Base-by-base conservation (phyloP, 2,329 filamentous ascomycete species). In the Metarhizium anisopliae region DNA sequence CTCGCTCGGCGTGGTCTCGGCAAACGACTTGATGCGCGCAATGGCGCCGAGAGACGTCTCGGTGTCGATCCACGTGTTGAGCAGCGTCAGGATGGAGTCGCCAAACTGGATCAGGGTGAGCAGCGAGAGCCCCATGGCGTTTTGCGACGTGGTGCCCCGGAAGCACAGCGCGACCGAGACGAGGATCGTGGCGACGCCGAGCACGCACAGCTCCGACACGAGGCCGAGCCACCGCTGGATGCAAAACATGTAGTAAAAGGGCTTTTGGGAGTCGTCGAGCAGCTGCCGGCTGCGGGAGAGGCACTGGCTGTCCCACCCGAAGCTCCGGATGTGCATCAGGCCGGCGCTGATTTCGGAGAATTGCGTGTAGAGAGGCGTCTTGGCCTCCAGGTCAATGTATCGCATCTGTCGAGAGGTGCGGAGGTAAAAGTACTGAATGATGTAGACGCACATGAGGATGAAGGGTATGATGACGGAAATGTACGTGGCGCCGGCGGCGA, bases 151-250 rank as follows among this genome's bases (percentile, higher is more conserved):
- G 11, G 78, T 71, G 29, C 49, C 40, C n/a, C n/a, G 25, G 25
- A 11, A n/a, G 29, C 42, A 47, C 4, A 55, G 20, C 2, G 77
- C 73, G 2, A 78, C 62, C 25, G 54, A 64, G 13, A 81, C 73
- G 4, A 81, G 62, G 2, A 78, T 59, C 1, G 75, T 69, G 1
- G 75, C 76, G 29, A 81, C 68, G 1, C 63, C 72, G 0, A 76
- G 72, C 0, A 79, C 74, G 4, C 62, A 50, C 2, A 81, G 62
- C 55, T 80, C 75, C 5, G 80, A 62, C 1, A 77, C 74, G 3
- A 81, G 63, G 0, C 67, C 72, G 1, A 80, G 66, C 76, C 77
- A 81, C 20, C 73, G 67, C 59, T 80, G 77, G 13, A 80, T 74
- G 18, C 72, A 72, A 53, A 70, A 74, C 13, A 79, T 69, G 8